These are phyloP conservation scores for Wickerhamomyces pijperi DNA, from an alignment of 805 yeast genomes.

Conservation along the genomic window DNA sequence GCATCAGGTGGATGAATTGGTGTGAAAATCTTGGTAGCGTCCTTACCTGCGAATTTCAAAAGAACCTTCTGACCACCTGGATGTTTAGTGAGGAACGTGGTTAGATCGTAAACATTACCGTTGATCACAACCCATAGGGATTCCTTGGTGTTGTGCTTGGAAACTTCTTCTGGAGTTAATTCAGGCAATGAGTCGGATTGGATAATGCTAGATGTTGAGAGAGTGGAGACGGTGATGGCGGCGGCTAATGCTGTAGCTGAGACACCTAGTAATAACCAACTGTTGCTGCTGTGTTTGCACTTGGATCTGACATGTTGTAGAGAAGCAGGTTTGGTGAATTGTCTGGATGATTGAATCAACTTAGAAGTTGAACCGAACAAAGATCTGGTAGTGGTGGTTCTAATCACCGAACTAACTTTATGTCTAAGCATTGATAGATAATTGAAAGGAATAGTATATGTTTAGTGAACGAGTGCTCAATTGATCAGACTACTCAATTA, in stretches of 20 bases:
- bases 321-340: not conserved
- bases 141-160: constrained; percentile 25
- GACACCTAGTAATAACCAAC: not conserved
- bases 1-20: constrained; percentile 91
- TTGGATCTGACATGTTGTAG: not conserved
- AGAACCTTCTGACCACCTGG: constrained; percentile 77
- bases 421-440: not conserved
- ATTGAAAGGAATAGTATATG: no score
- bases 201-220: not conserved
- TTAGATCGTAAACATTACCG: constrained; percentile 68
- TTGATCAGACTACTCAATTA: no score
- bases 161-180: constrained; percentile 17
- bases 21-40: constrained; percentile 73
- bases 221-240: no score
- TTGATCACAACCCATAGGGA: constrained; percentile 84
- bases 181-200: constrained; percentile 1
- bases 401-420: not conserved
- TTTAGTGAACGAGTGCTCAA: no score
- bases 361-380: no score
- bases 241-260: not conserved
- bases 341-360: not conserved
- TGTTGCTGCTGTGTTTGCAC: not conserved
- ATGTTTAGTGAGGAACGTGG: constrained; percentile 63
- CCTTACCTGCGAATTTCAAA: constrained; percentile 70
- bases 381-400: not conserved